These are phyloP conservation scores for Fomitopsis palustris DNA, from an alignment of 1,284 basidiomycete species.

Conservation along the genomic window DNA sequence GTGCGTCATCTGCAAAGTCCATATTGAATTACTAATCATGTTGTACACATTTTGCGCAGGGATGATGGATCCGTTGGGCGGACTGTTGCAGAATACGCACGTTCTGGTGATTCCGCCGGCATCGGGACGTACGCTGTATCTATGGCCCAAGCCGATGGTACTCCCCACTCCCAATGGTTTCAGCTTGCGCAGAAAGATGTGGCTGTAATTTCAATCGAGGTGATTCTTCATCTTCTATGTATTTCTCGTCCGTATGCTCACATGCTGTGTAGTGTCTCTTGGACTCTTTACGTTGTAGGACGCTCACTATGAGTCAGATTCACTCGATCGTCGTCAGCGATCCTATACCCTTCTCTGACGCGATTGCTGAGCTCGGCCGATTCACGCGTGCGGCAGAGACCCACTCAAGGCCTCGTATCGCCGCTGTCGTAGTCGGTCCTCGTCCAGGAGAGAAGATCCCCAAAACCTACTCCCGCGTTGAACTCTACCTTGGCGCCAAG, in stretches of 20 bases:
- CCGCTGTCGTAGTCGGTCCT: not conserved
- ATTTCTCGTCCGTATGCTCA: not conserved
- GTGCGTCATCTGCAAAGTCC: not conserved
- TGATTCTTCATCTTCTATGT: not conserved
- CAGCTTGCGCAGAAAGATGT: not conserved
- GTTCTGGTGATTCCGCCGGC: slow-evolving; percentile 1
- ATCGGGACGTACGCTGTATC: slow-evolving; percentile 1
- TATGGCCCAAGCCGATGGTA: not conserved
- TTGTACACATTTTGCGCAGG: not conserved
- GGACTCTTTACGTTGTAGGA: not conserved
- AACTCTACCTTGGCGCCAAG: not conserved
- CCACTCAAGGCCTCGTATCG: not conserved
- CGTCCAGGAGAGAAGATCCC: not conserved
- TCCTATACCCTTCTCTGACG: not conserved
- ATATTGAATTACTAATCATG: too few relatives aligned
- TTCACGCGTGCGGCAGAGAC: not conserved
- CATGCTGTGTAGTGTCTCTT: not conserved
- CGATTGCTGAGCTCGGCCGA: slow-evolving; percentile 1
- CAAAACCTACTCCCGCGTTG: not conserved
- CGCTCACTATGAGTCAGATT: not conserved
- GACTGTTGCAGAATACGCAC: slow-evolving; percentile 2
- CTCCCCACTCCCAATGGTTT: not conserved
- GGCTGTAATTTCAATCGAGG: not conserved
- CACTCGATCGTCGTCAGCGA: not conserved
- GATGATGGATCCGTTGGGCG: slow-evolving; percentile 1